Evolutionary conservation across 1,284 basidiomycete genomes (phyloP).

Genomic region (Cryptococcus sp.): DNA sequence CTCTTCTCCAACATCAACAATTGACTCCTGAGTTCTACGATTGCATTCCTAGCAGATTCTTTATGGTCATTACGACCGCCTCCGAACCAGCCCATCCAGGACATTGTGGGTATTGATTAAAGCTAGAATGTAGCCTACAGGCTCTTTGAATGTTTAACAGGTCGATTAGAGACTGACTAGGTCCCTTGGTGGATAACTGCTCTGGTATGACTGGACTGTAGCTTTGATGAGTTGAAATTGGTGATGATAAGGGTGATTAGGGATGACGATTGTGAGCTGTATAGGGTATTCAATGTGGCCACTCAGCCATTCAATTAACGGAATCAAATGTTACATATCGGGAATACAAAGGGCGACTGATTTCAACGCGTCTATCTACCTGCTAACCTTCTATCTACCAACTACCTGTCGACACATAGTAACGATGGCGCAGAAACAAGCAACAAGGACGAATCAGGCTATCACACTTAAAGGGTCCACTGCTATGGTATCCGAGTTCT

Average conservation of each 20-base stretch:
- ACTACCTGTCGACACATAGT: background rate
- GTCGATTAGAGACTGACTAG: no score
- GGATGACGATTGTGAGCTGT: no score
- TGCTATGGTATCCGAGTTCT: slow-evolving; percentile 95
- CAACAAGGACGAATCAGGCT: slow-evolving; percentile 46
- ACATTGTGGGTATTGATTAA: slow-evolving; percentile 54
- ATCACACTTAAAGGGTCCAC: slow-evolving; percentile 96
- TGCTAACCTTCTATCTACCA: background rate
- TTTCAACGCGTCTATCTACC: background rate
- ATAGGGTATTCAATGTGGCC: no score
- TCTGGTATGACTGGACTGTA: no score
- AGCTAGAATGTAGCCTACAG: no score
- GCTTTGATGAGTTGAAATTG: no score
- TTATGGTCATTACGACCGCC: slow-evolving; percentile 69
- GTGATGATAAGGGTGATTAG: no score
- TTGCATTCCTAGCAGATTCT: slow-evolving; percentile 75
- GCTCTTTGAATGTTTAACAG: no score
- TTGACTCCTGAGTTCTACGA: slow-evolving; percentile 78
- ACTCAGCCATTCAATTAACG: no score
- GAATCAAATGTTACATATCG: background rate
- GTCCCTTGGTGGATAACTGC: no score
- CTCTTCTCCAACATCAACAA: slow-evolving; percentile 98
- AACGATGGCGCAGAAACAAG: slow-evolving; percentile 47
- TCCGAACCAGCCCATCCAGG: slow-evolving; percentile 68
- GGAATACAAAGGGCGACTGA: background rate